These are phyloP conservation scores for Skeletonema menzelii DNA, from an alignment of 108 stramenopile species.

Conservation along the genomic window DNA sequence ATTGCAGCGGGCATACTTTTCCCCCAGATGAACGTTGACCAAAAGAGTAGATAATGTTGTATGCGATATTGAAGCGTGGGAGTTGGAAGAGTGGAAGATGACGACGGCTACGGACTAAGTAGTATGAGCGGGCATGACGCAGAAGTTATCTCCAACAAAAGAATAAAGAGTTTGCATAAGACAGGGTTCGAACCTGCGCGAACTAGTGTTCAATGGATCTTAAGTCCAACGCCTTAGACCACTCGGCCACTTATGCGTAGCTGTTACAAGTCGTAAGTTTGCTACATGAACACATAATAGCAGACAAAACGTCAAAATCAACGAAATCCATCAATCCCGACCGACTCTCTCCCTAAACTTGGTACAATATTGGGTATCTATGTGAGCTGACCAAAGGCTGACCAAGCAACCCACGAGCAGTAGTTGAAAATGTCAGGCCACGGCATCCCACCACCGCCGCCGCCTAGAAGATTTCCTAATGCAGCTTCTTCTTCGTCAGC, in stretches of 20 bases:
- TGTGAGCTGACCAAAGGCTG: no score
- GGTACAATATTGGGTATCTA: no score
- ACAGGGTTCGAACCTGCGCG: constrained; percentile 35
- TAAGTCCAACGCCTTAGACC: constrained; percentile 35
- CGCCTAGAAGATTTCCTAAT: background rate
- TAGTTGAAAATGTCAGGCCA: constrained; percentile 12
- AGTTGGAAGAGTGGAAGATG: background rate
- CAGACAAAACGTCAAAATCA: no score
- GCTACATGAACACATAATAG: background rate
- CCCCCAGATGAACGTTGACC: background rate
- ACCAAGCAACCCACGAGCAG: no score
- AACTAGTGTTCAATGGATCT: constrained; percentile 26
- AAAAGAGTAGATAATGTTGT: no score
- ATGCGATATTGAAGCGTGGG: no score
- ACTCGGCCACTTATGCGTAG: constrained; percentile 25
- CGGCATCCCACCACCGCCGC: constrained; percentile 27
- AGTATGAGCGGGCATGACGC: background rate
- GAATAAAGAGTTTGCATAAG: background rate
- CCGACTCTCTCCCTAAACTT: no score
- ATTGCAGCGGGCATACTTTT: background rate
- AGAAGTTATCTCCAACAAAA: background rate
- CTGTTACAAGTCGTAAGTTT: background rate
- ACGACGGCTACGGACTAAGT: no score
- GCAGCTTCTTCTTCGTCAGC: background rate
- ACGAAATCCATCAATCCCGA: background rate